phyloP scores from a whole-genome alignment of 306 rosid species.

The Acacia acuminata region DNA sequence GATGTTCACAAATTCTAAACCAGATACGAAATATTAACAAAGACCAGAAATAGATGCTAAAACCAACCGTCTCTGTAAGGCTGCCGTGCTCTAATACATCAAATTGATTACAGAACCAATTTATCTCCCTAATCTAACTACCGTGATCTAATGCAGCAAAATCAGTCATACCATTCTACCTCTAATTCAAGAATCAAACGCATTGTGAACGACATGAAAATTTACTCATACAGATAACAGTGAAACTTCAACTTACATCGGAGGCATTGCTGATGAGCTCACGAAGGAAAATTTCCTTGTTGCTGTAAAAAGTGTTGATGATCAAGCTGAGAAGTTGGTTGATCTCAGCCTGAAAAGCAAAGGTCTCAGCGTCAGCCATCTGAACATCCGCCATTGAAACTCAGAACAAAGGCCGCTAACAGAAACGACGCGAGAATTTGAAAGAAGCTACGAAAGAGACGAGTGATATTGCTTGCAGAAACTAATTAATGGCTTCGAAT shows the following conservation, averaged over 20 bases:
- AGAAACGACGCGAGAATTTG: not conserved
- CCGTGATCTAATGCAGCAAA: not conserved
- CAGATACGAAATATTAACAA: not conserved
- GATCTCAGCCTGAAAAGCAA: slow-evolving; percentile 64
- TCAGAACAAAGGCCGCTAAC: not conserved
- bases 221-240: too few relatives aligned
- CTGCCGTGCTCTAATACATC: not conserved
- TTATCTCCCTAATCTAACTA: not conserved
- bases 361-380: slow-evolving; percentile 58
- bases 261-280: slow-evolving; percentile 60
- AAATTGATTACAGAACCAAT: not conserved
- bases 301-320: slow-evolving; percentile 62
- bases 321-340: slow-evolving; percentile 65
- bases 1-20: not conserved
- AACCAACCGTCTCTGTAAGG: not conserved
- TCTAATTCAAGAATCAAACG: not conserved
- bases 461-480: not conserved
- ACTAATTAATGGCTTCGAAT: not conserved
- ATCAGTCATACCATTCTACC: not conserved
- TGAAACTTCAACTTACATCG: slow-evolving; percentile 34
- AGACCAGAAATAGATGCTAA: not conserved
- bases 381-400: slow-evolving; percentile 51
- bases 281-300: slow-evolving; percentile 68
- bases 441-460: not conserved
- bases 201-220: not conserved